Conservation (phyloP, 768 basidiomycete species). For the Amanita exitialis region DNA sequence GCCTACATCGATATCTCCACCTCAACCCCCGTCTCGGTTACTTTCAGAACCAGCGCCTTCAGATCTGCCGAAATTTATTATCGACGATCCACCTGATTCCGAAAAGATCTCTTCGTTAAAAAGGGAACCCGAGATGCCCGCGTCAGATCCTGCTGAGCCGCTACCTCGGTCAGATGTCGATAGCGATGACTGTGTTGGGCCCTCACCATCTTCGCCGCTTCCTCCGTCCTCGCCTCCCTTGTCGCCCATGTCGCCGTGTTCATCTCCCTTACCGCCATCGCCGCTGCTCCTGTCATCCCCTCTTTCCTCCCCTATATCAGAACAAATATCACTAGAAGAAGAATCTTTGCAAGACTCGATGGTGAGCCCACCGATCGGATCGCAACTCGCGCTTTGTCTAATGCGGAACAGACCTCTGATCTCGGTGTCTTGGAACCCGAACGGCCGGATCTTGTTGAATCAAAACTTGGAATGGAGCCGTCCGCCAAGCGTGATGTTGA, state of each 20-base stretch:
- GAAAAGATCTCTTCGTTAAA: not conserved
- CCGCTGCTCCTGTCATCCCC: conserved; percentile 14
- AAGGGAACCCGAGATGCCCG: not conserved
- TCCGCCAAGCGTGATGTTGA: conserved; percentile 7
- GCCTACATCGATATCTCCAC: not conserved
- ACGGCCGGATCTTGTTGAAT: not conserved
- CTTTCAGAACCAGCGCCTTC: too few species aligned
- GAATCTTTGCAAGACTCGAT: not conserved
- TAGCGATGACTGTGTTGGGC: conserved; percentile 21
- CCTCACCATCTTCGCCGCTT: not conserved
- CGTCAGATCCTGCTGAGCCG: conserved; percentile 7
- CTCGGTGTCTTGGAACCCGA: not conserved
- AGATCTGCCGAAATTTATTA: too few species aligned
- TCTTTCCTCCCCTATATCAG: conserved; percentile 14
- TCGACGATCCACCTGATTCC: not conserved
- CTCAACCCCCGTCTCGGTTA: not conserved
- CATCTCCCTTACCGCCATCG: conserved; percentile 34
- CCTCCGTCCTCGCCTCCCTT: conserved; percentile 2
- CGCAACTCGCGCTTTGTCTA: not conserved
- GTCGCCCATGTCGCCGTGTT: conserved; percentile 28
- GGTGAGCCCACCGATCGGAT: not conserved
- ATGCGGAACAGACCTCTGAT: not conserved
- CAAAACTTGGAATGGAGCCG: not conserved
- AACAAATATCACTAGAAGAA: not conserved
- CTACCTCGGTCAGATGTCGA: conserved; percentile 22